phyloP scores from a whole-genome alignment of 352 stramenopile species.

The Phytophthora syringae region DNA sequence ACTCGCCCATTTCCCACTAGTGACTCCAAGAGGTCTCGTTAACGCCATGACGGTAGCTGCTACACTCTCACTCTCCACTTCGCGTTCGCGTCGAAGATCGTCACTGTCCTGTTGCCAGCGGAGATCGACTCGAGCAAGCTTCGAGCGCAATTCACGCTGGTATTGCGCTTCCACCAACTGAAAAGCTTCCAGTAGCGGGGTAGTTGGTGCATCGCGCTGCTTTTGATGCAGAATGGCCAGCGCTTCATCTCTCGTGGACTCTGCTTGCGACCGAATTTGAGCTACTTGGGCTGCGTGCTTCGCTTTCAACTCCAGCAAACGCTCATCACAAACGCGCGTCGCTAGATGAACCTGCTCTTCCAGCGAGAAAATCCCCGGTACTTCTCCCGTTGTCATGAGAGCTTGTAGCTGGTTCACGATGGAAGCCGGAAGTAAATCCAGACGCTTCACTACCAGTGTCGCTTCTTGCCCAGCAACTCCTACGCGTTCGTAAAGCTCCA shows the following conservation, averaged over 20 bases:
- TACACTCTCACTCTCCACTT: constrained; percentile 78
- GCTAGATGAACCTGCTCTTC: constrained; percentile 76
- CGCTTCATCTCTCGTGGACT: constrained; percentile 38
- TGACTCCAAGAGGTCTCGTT: constrained; percentile 71
- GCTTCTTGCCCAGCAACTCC: constrained; percentile 61
- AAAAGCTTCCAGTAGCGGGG: constrained; percentile 29
- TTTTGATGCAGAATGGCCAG: constrained; percentile 32
- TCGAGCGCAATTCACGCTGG: constrained; percentile 40
- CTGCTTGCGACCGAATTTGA: constrained; percentile 41
- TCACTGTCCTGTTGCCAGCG: constrained; percentile 71
- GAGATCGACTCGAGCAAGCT: constrained; percentile 49
- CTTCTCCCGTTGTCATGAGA: constrained; percentile 65
- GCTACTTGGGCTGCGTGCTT: constrained; percentile 36
- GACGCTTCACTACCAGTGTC: constrained; percentile 62
- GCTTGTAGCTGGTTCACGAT: constrained; percentile 55
- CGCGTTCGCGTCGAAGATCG: constrained; percentile 56
- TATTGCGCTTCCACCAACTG: constrained; percentile 44
- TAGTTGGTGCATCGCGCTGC: constrained; percentile 40
- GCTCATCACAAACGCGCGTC: constrained; percentile 66
- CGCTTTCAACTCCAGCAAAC: constrained; percentile 57
- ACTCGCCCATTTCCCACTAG: constrained; percentile 73
- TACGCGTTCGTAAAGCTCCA: constrained; percentile 58
- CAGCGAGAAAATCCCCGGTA: constrained; percentile 59
- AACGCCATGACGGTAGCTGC: constrained; percentile 79
- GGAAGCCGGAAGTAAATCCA: constrained; percentile 42